Evolutionary conservation across 257 asterid genomes (phyloP).

Genomic region (Jasminum sambac): DNA sequence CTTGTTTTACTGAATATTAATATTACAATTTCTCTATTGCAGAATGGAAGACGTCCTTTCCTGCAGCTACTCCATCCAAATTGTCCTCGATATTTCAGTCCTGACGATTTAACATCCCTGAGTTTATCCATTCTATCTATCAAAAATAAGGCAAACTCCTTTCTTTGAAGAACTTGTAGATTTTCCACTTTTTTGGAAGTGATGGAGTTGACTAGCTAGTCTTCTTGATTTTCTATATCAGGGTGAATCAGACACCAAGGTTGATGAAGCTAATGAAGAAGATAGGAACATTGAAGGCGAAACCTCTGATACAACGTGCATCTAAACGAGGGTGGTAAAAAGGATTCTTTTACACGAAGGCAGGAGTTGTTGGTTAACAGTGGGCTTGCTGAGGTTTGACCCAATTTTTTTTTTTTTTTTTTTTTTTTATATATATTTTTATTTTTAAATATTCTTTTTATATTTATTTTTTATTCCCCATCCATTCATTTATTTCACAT

Average conservation of each 20-base stretch:
- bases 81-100: slow-evolving; percentile 65
- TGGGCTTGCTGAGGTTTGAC: slow-evolving; percentile 87
- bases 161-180: background rate
- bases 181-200: slow-evolving; percentile 14
- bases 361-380: slow-evolving; percentile 74
- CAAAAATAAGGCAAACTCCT: slow-evolving; percentile 44
- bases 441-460: too few species aligned
- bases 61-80: slow-evolving; percentile 91
- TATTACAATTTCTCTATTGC: slow-evolving; percentile 21
- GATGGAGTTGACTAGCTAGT: slow-evolving; percentile 15
- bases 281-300: slow-evolving; percentile 37
- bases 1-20: background rate
- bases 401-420: too few species aligned
- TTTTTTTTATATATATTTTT: too few species aligned
- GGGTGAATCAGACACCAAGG: slow-evolving; percentile 36
- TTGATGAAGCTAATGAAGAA: slow-evolving; percentile 38
- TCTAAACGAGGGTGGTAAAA: slow-evolving; percentile 67
- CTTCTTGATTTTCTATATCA: slow-evolving; percentile 24
- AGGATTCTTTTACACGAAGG: slow-evolving; percentile 79
- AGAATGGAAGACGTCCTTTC: slow-evolving; percentile 73
- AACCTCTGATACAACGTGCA: slow-evolving; percentile 27
- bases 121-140: slow-evolving; percentile 64
- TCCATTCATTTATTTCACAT: slow-evolving; percentile 10
- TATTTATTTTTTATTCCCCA: background rate
- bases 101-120: slow-evolving; percentile 63